Percentiles rank a stretch among this genome's conserved stretches.
These are phyloP conservation scores for Cordia subcordata DNA, from an alignment of 257 asterid genomes.

Conservation along the genomic window DNA sequence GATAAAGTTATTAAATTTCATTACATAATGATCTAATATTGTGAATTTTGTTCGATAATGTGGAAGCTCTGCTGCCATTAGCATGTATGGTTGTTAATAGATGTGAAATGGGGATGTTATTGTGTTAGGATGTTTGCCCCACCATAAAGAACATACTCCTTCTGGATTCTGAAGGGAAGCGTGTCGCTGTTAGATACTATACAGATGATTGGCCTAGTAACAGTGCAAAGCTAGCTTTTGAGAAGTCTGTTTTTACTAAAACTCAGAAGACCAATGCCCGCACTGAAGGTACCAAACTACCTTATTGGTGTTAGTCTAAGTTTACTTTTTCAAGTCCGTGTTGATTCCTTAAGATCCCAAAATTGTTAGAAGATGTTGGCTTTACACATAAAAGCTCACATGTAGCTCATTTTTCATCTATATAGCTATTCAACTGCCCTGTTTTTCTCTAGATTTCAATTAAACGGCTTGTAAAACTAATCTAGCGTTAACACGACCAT, in stretches of 20 bases:
- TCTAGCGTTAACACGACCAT: too few species aligned
- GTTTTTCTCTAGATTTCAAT: too few species aligned
- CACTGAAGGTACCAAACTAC: constrained; percentile 51
- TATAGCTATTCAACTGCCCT: too few species aligned
- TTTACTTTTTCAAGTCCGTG: too few species aligned
- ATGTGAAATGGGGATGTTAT: constrained; percentile 4
- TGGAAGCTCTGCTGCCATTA: neutral
- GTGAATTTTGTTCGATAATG: neutral
- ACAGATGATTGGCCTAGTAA: constrained; percentile 91
- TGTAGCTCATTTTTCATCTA: too few species aligned
- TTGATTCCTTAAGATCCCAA: neutral
- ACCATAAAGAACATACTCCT: constrained; percentile 80
- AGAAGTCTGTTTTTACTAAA: constrained; percentile 75
- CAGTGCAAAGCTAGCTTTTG: constrained; percentile 71
- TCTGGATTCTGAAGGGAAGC: constrained; percentile 95
- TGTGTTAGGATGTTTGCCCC: constrained; percentile 78
- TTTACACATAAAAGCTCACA: too few species aligned
- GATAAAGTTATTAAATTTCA: neutral
- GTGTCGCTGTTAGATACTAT: constrained; percentile 91
- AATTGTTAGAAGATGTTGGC: neutral
- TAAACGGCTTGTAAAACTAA: too few species aligned
- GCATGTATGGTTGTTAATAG: neutral
- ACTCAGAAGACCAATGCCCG: constrained; percentile 96
- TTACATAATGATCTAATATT: neutral
- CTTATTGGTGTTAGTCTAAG: too few species aligned